phyloP scores from a whole-genome alignment of 306 rosid genomes.

The Trifolium subterraneum region DNA sequence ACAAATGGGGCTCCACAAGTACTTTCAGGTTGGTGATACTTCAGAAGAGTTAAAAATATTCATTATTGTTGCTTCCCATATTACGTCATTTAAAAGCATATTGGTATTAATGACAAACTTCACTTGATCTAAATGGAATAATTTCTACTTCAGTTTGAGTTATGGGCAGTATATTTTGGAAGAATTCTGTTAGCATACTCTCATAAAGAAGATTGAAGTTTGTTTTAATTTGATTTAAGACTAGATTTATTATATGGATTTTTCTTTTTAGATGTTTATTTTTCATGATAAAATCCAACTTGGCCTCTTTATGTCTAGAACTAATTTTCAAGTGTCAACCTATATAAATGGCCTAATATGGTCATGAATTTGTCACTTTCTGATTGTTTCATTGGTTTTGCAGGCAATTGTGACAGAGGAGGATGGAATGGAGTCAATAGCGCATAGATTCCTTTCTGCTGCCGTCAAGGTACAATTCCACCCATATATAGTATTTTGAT shows the following conservation, averaged over 20 bases:
- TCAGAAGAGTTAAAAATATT: slow-evolving; percentile 21
- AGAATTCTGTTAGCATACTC: slow-evolving; percentile 20
- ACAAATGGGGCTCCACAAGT: slow-evolving; percentile 76
- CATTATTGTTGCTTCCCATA: slow-evolving; percentile 22
- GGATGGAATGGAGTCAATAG: slow-evolving; percentile 98
- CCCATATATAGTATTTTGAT: slow-evolving; percentile 19
- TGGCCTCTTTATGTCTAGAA: slow-evolving; percentile 11
- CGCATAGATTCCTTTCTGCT: slow-evolving; percentile 98
- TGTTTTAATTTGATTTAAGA: slow-evolving; percentile 32
- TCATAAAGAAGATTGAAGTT: slow-evolving; percentile 17
- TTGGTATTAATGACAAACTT: slow-evolving; percentile 21
- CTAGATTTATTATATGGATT: slow-evolving; percentile 5
- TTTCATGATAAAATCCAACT: slow-evolving; percentile 17
- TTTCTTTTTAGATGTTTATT: background rate
- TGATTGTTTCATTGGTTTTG: slow-evolving; percentile 46
- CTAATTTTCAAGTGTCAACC: background rate
- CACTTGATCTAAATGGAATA: slow-evolving; percentile 11
- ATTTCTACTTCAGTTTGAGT: slow-evolving; percentile 21
- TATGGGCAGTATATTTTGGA: slow-evolving; percentile 23
- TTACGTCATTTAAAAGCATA: background rate
- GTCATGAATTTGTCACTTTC: slow-evolving; percentile 30
- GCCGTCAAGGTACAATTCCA: slow-evolving; percentile 76
- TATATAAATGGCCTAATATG: background rate
- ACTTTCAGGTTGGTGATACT: slow-evolving; percentile 77
- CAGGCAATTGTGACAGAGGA: slow-evolving; percentile 95